phyloP scores from a whole-genome alignment of 345 rosid genomes.

The Adansonia digitata region DNA sequence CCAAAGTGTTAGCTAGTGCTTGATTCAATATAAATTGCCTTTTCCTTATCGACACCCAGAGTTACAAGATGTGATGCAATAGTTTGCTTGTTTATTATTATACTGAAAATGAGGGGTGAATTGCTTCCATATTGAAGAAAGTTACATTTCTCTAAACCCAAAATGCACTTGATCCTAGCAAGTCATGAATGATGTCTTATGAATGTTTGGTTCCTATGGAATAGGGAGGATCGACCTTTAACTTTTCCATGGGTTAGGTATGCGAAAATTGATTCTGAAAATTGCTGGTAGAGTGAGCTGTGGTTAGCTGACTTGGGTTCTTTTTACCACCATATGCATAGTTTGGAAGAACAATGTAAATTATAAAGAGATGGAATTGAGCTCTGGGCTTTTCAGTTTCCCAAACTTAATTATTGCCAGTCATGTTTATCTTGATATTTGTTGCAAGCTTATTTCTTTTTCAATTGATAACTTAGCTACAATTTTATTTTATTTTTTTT shows the following conservation, averaged over 20 bases:
- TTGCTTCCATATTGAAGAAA: background rate
- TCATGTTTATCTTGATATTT: background rate
- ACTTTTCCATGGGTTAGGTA: background rate
- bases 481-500: background rate
- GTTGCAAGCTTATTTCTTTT: background rate
- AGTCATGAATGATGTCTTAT: background rate
- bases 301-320: background rate
- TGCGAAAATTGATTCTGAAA: background rate
- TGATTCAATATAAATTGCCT: too few relatives aligned
- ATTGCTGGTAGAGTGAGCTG: background rate
- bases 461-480: background rate
- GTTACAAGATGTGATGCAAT: background rate
- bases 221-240: background rate
- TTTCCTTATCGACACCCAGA: background rate
- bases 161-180: background rate
- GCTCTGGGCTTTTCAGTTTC: conserved; percentile 1
- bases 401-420: background rate
- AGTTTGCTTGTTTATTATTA: background rate
- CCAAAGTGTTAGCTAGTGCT: background rate
- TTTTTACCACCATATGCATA: background rate
- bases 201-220: background rate
- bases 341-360: background rate
- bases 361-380: background rate
- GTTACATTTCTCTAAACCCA: background rate
- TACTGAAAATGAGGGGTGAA: background rate